Percentiles rank a stretch among this genome's conserved stretches.
These are phyloP conservation scores for Haplographium delicatum DNA, from an alignment of 495 filamentous ascomycete species.

Conservation along the genomic window DNA sequence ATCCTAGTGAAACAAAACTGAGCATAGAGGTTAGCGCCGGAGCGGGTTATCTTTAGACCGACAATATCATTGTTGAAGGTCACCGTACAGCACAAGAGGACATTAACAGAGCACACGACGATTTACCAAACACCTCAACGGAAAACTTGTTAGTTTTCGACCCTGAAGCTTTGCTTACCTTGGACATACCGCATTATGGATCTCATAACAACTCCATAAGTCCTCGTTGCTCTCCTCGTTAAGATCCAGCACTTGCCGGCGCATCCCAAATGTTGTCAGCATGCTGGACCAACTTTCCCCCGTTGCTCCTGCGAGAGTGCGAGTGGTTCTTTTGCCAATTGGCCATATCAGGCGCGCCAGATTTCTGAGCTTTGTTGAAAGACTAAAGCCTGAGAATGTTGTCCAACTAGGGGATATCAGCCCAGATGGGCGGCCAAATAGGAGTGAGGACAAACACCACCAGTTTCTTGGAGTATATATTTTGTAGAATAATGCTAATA, in stretches of 20 bases:
- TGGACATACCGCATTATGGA: constrained; percentile 4
- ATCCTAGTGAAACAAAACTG: too few relatives aligned
- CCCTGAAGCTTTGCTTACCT: not conserved
- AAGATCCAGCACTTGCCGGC: constrained; percentile 10
- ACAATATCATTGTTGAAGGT: too few relatives aligned
- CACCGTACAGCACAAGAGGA: constrained; percentile 3
- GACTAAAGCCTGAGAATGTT: constrained; percentile 73
- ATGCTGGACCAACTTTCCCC: constrained; percentile 90
- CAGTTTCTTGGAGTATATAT: not conserved
- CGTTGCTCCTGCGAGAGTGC: constrained; percentile 81
- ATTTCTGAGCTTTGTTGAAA: constrained; percentile 71
- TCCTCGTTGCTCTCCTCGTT: not conserved
- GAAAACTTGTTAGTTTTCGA: not conserved
- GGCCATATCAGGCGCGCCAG: constrained; percentile 78
- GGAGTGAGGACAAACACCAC: constrained; percentile 59
- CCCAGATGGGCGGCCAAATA: constrained; percentile 78
- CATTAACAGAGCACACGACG: constrained; percentile 3
- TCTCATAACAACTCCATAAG: not conserved
- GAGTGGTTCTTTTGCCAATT: constrained; percentile 76
- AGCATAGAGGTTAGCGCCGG: too few relatives aligned
- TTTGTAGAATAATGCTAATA: constrained; percentile 10
- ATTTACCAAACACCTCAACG: not conserved
- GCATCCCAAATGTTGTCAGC: constrained; percentile 37
- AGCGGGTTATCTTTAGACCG: too few relatives aligned
- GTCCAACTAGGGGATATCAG: constrained; percentile 88